Percentiles rank a stretch among this genome's conserved stretches.
These are phyloP conservation scores for Podaxis sp. DNA, from an alignment of 768 basidiomycete species.

Conservation along the genomic window DNA sequence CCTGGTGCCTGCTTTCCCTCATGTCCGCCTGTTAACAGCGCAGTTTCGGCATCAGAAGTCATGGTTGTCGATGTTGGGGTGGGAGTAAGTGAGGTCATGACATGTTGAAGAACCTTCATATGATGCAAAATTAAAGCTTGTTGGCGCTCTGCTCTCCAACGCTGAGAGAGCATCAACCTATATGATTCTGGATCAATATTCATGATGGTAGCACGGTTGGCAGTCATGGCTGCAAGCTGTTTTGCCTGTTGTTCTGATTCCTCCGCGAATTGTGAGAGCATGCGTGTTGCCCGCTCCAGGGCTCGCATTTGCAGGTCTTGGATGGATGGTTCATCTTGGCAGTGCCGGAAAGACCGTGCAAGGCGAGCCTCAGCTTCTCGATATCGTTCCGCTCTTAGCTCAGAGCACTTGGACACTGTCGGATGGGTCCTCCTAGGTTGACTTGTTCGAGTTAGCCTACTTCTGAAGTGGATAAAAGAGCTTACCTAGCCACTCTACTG, in stretches of 20 bases:
- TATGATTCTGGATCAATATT: conserved; percentile 5
- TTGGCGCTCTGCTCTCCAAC: conserved; percentile 6
- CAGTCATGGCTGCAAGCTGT: not conserved
- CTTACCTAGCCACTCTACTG: not conserved
- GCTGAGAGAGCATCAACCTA: conserved; percentile 5
- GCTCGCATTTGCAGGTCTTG: conserved; percentile 5
- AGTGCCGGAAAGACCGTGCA: not conserved
- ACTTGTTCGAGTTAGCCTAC: not conserved
- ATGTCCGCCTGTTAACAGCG: conserved; percentile 2
- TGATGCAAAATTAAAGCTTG: conserved; percentile 5
- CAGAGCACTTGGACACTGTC: not conserved
- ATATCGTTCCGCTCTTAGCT: conserved; percentile 8
- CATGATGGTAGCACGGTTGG: not conserved
- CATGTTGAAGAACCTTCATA: conserved; percentile 5
- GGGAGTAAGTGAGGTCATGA: not conserved
- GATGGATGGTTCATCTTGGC: conserved; percentile 5
- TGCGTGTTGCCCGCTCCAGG: not conserved
- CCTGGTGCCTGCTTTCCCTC: not conserved
- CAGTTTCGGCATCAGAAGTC: not conserved
- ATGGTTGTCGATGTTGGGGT: too few relatives aligned
- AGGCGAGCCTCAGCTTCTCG: conserved; percentile 9
- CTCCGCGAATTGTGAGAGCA: conserved; percentile 7
- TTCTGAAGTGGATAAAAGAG: not conserved
- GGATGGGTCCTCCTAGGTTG: not conserved
- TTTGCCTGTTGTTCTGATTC: conserved; percentile 1